Evolutionary conservation across 1,284 basidiomycete genomes (phyloP), one percentile per base, ranked within the genome.

Genomic region (Marasmius sp.): DNA sequence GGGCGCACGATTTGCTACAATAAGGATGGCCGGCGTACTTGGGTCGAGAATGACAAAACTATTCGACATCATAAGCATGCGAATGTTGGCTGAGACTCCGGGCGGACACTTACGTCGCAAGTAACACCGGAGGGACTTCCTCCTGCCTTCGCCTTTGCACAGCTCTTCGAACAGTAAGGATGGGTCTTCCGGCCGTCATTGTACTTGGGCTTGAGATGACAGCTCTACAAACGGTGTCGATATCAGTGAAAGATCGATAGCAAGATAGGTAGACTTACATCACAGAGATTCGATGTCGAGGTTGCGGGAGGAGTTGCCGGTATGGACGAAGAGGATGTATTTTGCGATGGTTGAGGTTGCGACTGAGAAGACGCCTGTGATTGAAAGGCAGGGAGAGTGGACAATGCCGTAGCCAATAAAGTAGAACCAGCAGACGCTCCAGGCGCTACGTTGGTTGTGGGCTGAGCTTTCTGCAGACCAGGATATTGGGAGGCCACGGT

Each of bases 1-100:
- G 78, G 6, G 85, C 85, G 65, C 86, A 87, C 8, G 83, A 78
- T 66, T 83, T 85, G 68, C 84, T 75, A 66, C 85, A 87, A 68
- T 79, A 87, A 16, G 81, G 78, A 69, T 85, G 84, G 2, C 87
- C 85, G 39, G 75, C 75, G 62, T 81, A 79, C 66, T 84, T 85
- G 41, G 85, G 84, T 36, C 83, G 77, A 59, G 75, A 77, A 62
- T 81, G 80, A 68, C 85, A 86, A 27, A 64, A 64, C 62, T 64
- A 2, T 34, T 36, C 4, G 27, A 37, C 47, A 37, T 37, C 4
- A 27, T 27, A 5, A 27, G 27, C 27, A 27, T 27, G 27, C 5
- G 27, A 27, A 27, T 27, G 27, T 27, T 5, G 27, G 27, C 27
- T 27, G 27, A 27, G 27, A 27, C 5, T 27, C 27, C 27, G 5